Percentiles rank a stretch among this genome's conserved stretches.
Conservation (phyloP, 2,329 filamentous ascomycete species). For the Scytalidium sp. region DNA sequence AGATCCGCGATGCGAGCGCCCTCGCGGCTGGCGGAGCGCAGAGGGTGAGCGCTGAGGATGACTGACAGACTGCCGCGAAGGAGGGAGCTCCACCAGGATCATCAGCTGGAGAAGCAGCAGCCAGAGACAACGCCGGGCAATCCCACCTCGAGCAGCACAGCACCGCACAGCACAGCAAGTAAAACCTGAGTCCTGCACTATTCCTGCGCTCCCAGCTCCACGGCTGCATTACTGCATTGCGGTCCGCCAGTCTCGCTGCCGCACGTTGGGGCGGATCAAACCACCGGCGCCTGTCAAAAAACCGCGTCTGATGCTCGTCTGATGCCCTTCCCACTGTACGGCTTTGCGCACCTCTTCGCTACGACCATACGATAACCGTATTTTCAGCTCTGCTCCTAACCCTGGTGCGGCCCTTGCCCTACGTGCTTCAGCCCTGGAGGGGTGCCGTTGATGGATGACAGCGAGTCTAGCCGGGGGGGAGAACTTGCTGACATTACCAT, state of each 20-base stretch:
- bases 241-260: background rate
- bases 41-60: background rate
- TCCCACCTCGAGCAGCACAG: too few relatives aligned
- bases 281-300: background rate
- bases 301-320: background rate
- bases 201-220: too few relatives aligned
- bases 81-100: background rate
- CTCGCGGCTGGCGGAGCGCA: background rate
- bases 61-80: background rate
- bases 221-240: background rate
- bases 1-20: too few relatives aligned
- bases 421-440: too few relatives aligned
- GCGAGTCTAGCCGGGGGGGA: too few relatives aligned
- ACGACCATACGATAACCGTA: background rate
- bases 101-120: background rate
- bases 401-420: too few relatives aligned
- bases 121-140: too few relatives aligned
- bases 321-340: background rate
- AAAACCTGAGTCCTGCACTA: too few relatives aligned
- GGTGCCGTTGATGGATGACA: too few relatives aligned
- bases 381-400: too few relatives aligned
- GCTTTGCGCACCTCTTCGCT: background rate
- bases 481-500: too few relatives aligned
- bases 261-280: background rate
- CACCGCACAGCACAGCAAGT: too few relatives aligned